Evolutionary conservation across 164 flowering plant species (phyloP).

Genomic region (Tetrastigma voinierianum): DNA sequence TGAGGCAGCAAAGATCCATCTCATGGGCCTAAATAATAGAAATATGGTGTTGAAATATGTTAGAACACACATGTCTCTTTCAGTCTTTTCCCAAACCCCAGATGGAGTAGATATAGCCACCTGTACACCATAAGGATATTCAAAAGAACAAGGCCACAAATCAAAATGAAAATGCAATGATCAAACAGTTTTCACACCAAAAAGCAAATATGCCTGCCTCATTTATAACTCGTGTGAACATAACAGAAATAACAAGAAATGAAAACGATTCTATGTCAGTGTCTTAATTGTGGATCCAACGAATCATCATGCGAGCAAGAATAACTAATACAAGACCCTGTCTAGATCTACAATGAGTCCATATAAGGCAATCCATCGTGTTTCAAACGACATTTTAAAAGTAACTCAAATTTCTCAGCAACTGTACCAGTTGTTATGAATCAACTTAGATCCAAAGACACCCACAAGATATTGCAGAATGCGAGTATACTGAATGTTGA

Average conservation of each 20-base stretch:
- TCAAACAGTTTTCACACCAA: background rate
- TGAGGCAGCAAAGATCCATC: no score
- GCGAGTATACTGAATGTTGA: constrained; percentile 78
- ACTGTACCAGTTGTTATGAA: background rate
- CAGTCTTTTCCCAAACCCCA: constrained; percentile 51
- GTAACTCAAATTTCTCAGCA: no score
- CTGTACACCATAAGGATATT: constrained; percentile 69
- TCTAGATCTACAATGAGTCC: background rate
- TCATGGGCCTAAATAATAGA: no score
- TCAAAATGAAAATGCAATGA: background rate
- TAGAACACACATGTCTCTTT: constrained; percentile 56
- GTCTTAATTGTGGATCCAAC: no score
- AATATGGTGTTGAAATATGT: no score
- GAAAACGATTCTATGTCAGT: no score
- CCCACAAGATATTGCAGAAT: constrained; percentile 96
- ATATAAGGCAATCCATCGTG: background rate
- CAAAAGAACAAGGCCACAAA: constrained; percentile 22
- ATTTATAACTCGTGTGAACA: background rate
- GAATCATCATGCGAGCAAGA: no score
- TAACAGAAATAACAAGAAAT: no score
- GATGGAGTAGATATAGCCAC: constrained; percentile 70
- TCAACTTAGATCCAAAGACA: constrained; percentile 59
- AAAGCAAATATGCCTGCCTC: background rate
- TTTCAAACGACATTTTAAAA: no score
- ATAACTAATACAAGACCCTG: no score